phyloP scores from a whole-genome alignment of 352 stramenopile species.

The Aphanomyces invadans region DNA sequence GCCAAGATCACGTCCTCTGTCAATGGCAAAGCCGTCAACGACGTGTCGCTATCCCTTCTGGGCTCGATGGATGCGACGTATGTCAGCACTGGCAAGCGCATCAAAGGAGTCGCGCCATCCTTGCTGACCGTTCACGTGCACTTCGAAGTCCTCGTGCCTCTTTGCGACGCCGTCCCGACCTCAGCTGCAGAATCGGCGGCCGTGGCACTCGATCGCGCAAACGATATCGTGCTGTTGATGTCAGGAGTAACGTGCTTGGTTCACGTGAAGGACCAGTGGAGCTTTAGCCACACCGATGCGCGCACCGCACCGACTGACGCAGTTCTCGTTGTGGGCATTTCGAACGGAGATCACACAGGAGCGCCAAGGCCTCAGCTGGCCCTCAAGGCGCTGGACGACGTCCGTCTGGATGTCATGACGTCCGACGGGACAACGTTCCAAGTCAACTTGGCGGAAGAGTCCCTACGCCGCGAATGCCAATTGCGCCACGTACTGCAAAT shows the following conservation, averaged over 20 bases:
- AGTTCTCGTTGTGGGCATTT: neutral
- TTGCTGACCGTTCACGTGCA: neutral
- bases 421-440: slow-evolving; percentile 31
- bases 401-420: slow-evolving; percentile 38
- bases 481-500: slow-evolving; percentile 38
- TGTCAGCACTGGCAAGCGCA: slow-evolving; percentile 8
- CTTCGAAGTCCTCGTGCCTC: slow-evolving; percentile 4
- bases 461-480: slow-evolving; percentile 38
- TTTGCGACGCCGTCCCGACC: neutral
- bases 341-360: neutral
- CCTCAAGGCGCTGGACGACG: slow-evolving; percentile 40
- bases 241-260: neutral
- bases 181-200: neutral
- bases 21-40: slow-evolving; percentile 6
- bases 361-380: slow-evolving; percentile 35
- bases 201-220: neutral
- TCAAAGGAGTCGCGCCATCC: neutral
- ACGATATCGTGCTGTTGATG: neutral
- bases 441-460: slow-evolving; percentile 37
- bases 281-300: neutral
- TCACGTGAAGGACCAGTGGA: neutral
- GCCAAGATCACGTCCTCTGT: neutral
- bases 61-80: slow-evolving; percentile 9
- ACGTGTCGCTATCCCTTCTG: neutral
- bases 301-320: neutral